These are phyloP conservation scores for Fusarium udum DNA, from an alignment of 2,329 filamentous ascomycete genomes.

Conservation along the genomic window DNA sequence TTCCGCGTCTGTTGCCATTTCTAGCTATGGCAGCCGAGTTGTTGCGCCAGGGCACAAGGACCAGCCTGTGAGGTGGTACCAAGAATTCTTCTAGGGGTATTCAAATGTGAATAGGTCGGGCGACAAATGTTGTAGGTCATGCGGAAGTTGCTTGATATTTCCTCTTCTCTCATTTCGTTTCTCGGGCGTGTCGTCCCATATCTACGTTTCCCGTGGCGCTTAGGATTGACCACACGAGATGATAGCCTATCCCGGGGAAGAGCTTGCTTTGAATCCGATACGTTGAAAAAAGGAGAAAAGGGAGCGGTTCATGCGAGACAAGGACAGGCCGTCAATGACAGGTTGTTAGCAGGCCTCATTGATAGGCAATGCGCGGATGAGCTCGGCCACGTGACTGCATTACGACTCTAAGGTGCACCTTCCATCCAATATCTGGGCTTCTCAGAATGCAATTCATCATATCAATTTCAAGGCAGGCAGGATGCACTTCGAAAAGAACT, in stretches of 20 bases:
- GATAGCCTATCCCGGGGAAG: neutral
- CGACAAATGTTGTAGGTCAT: slow-evolving; percentile 11
- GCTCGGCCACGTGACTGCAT: slow-evolving; percentile 10
- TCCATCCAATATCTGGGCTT: neutral
- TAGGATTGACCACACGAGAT: neutral
- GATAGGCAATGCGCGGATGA: neutral
- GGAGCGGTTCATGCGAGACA: slow-evolving; percentile 27
- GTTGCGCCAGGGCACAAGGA: neutral
- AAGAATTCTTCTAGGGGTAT: neutral
- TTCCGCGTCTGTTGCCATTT: slow-evolving; percentile 56
- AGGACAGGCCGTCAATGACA: neutral
- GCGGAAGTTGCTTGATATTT: slow-evolving; percentile 5
- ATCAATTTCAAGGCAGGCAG: neutral
- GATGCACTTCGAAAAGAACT: neutral
- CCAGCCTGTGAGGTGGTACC: neutral
- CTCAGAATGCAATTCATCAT: neutral
- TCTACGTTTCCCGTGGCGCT: slow-evolving; percentile 1
- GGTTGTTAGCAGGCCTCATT: slow-evolving; percentile 13
- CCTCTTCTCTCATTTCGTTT: slow-evolving; percentile 29
- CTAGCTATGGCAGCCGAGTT: neutral
- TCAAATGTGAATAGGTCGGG: neutral
- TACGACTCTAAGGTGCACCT: slow-evolving; percentile 2
- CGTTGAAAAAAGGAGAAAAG: neutral
- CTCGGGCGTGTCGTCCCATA: slow-evolving; percentile 16
- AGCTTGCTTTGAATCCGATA: neutral